Base-by-base conservation (phyloP, 2,329 filamentous ascomycete genomes). In the Fusarium lyarnte region DNA sequence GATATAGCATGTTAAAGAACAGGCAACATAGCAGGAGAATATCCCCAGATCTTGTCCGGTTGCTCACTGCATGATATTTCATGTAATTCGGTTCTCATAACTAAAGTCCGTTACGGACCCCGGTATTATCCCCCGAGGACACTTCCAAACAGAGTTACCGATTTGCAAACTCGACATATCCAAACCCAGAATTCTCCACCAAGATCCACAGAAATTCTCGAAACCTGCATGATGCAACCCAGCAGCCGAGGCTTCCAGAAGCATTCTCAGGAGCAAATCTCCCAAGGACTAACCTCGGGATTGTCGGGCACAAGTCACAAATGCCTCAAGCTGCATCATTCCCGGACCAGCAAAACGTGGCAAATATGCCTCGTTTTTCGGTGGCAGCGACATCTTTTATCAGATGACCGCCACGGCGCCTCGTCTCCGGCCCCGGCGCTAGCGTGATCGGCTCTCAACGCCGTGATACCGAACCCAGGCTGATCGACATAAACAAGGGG, bases 401-500 rank as follows among this genome's bases (percentile, higher is more conserved):
- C 39, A 62, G 27, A 23, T 23, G n/a, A 42, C 38, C 27, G 21
- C 45, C 41, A 33, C 46, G 61, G 46, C n/a, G 12, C 7, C n/a
- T 10, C 6, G 47, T 39, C 58, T 45, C 58, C 39, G 27, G 27
- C 9, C 39, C 39, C 33, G 57, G 19, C 64, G 64, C 66, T 69
- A 69, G 58, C 58, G 58, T 69, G 64, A 69, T 64, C 66, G 66
- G 65, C 35, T 6, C 45, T 16, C 10, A 57, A 69, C 42, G 41
- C 66, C 66, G 65, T 63, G 64, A 69, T 55, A 69, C 66, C 66
- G 66, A 69, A 69, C 64, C 64, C n/a, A 58, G 64, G 29, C 27
- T 19, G 66, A 69, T 69, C 66, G 47, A 36, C 58, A 51, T 59
- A 25, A 41, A 43, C 49, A 51, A 51, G 43, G 47, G 38, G 10